A percentile compares a stretch with the other conserved stretches of the same genome.
Conservation (phyloP, 1,284 basidiomycete genomes). For the Erythrobasidium hasegawianum region DNA sequence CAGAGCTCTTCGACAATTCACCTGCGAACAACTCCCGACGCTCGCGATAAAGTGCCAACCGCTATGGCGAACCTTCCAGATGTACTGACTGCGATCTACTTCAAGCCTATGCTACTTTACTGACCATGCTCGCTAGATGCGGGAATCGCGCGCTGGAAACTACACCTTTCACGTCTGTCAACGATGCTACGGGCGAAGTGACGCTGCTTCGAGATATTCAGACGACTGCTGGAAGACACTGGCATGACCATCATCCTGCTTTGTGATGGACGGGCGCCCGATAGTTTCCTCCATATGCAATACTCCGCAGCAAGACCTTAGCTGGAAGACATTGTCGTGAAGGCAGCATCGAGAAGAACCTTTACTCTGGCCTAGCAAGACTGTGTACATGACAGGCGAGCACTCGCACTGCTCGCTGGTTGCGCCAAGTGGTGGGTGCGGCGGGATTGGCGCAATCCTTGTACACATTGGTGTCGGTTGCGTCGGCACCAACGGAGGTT, state of each 20-base stretch:
- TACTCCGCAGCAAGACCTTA: no score
- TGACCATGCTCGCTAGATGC: slow-evolving; percentile 8
- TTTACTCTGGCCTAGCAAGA: no score
- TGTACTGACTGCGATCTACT: slow-evolving; percentile 7
- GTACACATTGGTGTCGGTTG: no score
- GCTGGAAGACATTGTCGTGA: no score
- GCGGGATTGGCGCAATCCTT: no score
- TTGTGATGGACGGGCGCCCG: no score
- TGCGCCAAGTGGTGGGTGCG: no score
- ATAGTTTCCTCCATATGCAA: no score
- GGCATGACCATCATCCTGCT: slow-evolving; percentile 19
- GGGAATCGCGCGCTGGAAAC: slow-evolving; percentile 27
- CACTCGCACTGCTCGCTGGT: no score
- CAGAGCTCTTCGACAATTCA: slow-evolving; percentile 21
- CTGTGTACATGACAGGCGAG: no score
- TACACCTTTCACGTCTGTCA: slow-evolving; percentile 12
- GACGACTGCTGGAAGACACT: slow-evolving; percentile 10
- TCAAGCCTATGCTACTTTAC: background rate
- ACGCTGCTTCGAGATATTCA: background rate
- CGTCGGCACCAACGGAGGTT: no score
- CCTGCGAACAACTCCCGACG: slow-evolving; percentile 23
- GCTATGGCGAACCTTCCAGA: slow-evolving; percentile 22
- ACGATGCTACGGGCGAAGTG: slow-evolving; percentile 8
- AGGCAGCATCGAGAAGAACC: no score
- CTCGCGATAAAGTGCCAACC: slow-evolving; percentile 25